These are phyloP conservation scores for Sanghuangporus weigelae DNA, from an alignment of 1,284 basidiomycete genomes.

Conservation along the genomic window DNA sequence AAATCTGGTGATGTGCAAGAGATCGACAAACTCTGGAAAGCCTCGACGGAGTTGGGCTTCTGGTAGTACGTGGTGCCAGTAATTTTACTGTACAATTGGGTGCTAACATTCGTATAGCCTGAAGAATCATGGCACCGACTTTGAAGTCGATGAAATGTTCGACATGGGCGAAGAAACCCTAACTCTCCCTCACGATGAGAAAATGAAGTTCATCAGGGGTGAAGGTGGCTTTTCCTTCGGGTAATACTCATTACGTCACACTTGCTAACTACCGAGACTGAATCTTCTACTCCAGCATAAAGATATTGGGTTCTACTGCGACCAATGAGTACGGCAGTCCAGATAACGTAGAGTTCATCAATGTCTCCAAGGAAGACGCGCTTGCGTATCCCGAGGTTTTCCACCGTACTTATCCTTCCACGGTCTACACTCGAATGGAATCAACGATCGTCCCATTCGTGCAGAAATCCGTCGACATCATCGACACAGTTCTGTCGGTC, in stretches of 20 bases:
- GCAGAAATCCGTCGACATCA: constrained; percentile 50
- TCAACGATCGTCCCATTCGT: constrained; percentile 50
- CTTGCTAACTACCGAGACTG: not conserved
- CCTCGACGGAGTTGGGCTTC: constrained; percentile 46
- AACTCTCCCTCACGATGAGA: constrained; percentile 54
- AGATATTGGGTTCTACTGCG: constrained; percentile 57
- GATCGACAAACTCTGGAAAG: constrained; percentile 44
- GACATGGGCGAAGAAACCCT: constrained; percentile 53
- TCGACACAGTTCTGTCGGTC: constrained; percentile 46
- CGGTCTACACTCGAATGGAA: constrained; percentile 47
- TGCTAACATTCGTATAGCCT: constrained; percentile 32
- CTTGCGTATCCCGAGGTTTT: constrained; percentile 48
- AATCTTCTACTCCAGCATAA: constrained; percentile 44
- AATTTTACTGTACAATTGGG: not conserved
- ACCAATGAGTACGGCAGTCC: constrained; percentile 50
- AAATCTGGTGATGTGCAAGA: constrained; percentile 33
- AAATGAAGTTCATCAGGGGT: constrained; percentile 62
- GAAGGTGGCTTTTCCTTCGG: constrained; percentile 59
- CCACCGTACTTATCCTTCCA: constrained; percentile 50
- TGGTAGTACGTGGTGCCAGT: constrained; percentile 42
- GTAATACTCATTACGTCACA: constrained; percentile 27
- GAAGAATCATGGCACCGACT: constrained; percentile 54
- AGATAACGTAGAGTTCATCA: constrained; percentile 62
- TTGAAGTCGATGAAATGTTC: constrained; percentile 52
- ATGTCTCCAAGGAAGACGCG: constrained; percentile 62